Conservation (phyloP, 306 rosid species). For the Ceratonia siliqua region DNA sequence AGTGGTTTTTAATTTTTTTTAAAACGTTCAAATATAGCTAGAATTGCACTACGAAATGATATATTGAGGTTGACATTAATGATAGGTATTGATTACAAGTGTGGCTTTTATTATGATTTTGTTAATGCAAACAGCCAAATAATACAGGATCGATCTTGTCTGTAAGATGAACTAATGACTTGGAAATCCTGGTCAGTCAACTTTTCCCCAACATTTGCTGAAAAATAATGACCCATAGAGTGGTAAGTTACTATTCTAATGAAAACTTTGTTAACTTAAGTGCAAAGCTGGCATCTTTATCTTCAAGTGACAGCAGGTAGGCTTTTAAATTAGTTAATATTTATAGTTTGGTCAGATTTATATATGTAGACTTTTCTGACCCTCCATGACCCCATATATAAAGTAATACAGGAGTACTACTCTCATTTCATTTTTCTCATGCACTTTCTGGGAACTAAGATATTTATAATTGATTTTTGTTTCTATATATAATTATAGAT, state of each 20-base stretch:
- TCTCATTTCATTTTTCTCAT: neutral
- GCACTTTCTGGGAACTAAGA: neutral
- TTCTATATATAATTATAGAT: too few relatives aligned
- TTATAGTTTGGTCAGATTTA: neutral
- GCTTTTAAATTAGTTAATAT: neutral
- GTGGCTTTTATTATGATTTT: neutral
- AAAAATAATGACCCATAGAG: neutral
- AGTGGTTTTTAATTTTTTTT: too few relatives aligned
- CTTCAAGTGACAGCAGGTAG: neutral
- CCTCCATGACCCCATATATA: too few relatives aligned
- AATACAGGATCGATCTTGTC: neutral
- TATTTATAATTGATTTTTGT: neutral
- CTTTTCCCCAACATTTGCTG: neutral
- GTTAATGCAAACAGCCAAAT: neutral
- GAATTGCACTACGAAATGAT: neutral
- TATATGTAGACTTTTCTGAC: neutral
- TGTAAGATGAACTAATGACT: neutral
- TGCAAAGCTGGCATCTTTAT: conserved; percentile 8
- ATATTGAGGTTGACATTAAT: neutral
- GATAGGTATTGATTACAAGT: neutral
- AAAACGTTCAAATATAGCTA: neutral
- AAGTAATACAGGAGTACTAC: too few relatives aligned
- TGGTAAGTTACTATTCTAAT: too few relatives aligned
- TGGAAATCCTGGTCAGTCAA: neutral
- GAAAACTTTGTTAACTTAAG: too few relatives aligned